Percentiles rank a stretch among this genome's conserved stretches.
Evolutionary conservation across 1,284 basidiomycete species (phyloP).

Genomic region (Volvariella surrecta): DNA sequence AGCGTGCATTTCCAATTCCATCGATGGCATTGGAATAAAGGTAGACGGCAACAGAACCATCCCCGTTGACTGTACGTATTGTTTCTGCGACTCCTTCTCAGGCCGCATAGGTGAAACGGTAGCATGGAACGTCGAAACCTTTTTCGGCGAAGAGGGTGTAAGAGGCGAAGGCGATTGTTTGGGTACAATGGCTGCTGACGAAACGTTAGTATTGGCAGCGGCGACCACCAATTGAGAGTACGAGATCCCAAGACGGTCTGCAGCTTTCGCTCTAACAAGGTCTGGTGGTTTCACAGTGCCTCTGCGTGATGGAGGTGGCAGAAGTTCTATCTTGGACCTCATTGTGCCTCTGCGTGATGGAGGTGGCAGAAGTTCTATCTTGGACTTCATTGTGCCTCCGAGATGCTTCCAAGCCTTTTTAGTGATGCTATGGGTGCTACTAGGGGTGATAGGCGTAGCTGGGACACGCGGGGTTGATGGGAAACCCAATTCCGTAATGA

Average conservation of each 20-base stretch:
- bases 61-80: conserved; percentile 35
- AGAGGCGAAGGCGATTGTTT: conserved; percentile 13
- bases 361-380: neutral
- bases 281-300: conserved; percentile 1
- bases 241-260: conserved; percentile 34
- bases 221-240: conserved; percentile 21
- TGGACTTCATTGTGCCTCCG: neutral
- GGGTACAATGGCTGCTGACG: too few relatives aligned
- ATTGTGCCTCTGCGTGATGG: neutral
- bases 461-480: conserved; percentile 4
- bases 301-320: conserved; percentile 17
- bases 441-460: neutral
- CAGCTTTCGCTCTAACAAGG: conserved; percentile 32
- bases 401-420: conserved; percentile 18
- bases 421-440: conserved; percentile 3
- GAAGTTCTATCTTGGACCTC: neutral
- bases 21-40: conserved; percentile 47
- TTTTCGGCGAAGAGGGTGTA: conserved; percentile 14
- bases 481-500: neutral
- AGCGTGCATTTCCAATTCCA: conserved; percentile 61
- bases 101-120: neutral
- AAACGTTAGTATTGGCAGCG: too few relatives aligned
- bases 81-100: conserved; percentile 1
- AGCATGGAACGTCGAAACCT: conserved; percentile 8
- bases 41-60: conserved; percentile 45